phyloP scores from a whole-genome alignment of 805 yeast genomes.

The Candida ponderosae region DNA sequence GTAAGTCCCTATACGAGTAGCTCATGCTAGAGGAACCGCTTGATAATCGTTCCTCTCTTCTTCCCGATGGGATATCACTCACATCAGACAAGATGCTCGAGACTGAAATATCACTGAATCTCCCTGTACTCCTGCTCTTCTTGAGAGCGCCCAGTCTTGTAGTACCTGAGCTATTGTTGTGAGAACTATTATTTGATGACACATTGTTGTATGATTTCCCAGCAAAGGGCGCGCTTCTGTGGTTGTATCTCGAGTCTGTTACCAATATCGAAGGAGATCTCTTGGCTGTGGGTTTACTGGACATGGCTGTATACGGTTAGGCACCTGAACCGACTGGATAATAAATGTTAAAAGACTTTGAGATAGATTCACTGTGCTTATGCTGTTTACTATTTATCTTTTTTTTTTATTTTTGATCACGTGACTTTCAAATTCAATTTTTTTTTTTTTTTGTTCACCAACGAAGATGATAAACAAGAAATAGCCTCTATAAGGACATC shows the following conservation, averaged over 20 bases:
- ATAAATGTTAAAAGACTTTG: too few relatives aligned
- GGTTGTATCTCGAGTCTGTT: conserved; percentile 71
- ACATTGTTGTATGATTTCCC: conserved; percentile 35
- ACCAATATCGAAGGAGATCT: conserved; percentile 91
- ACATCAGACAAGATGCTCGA: conserved; percentile 70
- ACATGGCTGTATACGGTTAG: too few relatives aligned
- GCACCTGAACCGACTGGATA: too few relatives aligned
- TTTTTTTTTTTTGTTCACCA: too few relatives aligned
- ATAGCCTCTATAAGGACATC: too few relatives aligned
- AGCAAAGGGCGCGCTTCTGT: conserved; percentile 69
- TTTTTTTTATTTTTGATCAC: too few relatives aligned
- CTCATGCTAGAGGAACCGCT: conserved; percentile 20
- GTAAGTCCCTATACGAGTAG: conserved; percentile 1
- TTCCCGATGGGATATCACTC: conserved; percentile 81
- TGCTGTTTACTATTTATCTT: too few relatives aligned
- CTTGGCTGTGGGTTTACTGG: conserved; percentile 57
- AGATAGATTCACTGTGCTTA: too few relatives aligned
- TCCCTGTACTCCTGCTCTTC: conserved; percentile 21
- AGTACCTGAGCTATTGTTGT: not conserved
- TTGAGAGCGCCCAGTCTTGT: conserved; percentile 4
- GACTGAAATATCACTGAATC: conserved; percentile 73
- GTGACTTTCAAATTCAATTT: too few relatives aligned
- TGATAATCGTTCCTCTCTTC: conserved; percentile 36
- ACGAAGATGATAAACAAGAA: too few relatives aligned
- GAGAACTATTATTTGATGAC: not conserved